phyloP scores from a whole-genome alignment of 2,329 filamentous ascomycete genomes.

The Clarireedia monteithiana region DNA sequence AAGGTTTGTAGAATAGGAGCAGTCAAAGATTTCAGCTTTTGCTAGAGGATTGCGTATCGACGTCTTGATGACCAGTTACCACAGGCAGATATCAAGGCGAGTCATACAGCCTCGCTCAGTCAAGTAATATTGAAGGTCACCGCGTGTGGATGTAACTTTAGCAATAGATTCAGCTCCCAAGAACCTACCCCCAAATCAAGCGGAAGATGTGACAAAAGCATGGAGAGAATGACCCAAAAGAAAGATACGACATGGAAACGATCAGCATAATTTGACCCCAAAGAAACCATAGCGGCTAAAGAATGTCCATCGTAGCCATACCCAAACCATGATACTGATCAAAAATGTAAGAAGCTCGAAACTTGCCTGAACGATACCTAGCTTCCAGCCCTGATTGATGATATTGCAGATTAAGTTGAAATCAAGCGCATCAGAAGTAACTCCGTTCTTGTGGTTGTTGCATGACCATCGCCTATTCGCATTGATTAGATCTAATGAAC shows the following conservation, averaged over 20 bases:
- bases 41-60: too few species aligned
- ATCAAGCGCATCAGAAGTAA: conserved; percentile 14
- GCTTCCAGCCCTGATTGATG: conserved; percentile 17
- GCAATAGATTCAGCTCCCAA: too few species aligned
- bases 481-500: background rate
- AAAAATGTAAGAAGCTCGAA: conserved; percentile 19
- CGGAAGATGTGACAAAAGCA: too few species aligned
- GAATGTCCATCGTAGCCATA: conserved; percentile 14
- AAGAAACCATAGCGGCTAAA: conserved; percentile 12
- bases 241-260: background rate
- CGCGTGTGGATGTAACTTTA: too few species aligned
- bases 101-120: too few species aligned
- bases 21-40: too few species aligned
- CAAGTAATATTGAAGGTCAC: too few species aligned
- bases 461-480: conserved; percentile 17
- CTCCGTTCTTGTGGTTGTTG: conserved; percentile 13
- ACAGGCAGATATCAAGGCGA: too few species aligned
- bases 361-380: conserved; percentile 17
- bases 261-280: conserved; percentile 13
- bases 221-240: too few species aligned
- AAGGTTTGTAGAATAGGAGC: too few species aligned
- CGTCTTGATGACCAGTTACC: too few species aligned
- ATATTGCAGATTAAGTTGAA: conserved; percentile 16
- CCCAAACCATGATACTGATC: conserved; percentile 14
- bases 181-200: too few species aligned